Percentiles rank a stretch among this genome's conserved stretches.
Evolutionary conservation across 1,284 basidiomycete genomes (phyloP).

Genomic region (Cryptococcus jaspeensis): DNA sequence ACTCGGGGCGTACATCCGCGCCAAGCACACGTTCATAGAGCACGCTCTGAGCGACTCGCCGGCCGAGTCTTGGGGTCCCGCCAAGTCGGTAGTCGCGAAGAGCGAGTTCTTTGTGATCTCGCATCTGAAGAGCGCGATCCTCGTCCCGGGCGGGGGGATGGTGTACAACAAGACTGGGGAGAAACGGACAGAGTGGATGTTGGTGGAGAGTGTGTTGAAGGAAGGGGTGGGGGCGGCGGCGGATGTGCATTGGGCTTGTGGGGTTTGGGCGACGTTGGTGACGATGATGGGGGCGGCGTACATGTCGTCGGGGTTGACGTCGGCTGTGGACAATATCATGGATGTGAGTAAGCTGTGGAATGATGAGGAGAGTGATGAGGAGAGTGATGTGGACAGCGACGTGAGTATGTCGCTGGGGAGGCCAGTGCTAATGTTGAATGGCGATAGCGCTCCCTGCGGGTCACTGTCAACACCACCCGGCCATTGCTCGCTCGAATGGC

Average conservation of each 20-base stretch:
- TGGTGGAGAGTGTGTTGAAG: slow-evolving; percentile 34
- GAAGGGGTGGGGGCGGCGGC: slow-evolving; percentile 29
- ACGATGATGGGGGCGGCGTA: slow-evolving; percentile 46
- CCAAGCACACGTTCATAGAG: slow-evolving; percentile 28
- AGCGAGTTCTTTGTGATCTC: slow-evolving; percentile 31
- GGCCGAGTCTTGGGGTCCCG: slow-evolving; percentile 23
- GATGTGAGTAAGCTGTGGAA: slow-evolving; percentile 44
- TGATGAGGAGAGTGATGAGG: too few relatives aligned
- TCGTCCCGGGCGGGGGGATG: slow-evolving; percentile 9
- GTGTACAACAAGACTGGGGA: slow-evolving; percentile 26
- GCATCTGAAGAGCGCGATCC: slow-evolving; percentile 25
- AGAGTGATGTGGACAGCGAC: too few relatives aligned
- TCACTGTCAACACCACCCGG: slow-evolving; percentile 32
- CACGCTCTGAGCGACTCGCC: slow-evolving; percentile 11
- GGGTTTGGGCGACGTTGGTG: slow-evolving; percentile 45
- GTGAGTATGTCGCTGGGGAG: not conserved
- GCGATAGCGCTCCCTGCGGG: slow-evolving; percentile 34
- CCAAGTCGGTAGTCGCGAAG: slow-evolving; percentile 19
- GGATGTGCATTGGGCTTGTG: slow-evolving; percentile 47
- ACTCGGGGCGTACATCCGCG: slow-evolving; percentile 31
- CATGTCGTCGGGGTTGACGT: slow-evolving; percentile 27
- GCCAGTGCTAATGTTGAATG: too few relatives aligned
- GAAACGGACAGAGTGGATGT: slow-evolving; percentile 37
- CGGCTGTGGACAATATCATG: slow-evolving; percentile 44
- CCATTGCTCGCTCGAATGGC: slow-evolving; percentile 39